A percentile compares a stretch with the other conserved stretches of the same genome.
Conservation (phyloP, 306 rosid genomes). For the Lathyrus tuberosus region DNA sequence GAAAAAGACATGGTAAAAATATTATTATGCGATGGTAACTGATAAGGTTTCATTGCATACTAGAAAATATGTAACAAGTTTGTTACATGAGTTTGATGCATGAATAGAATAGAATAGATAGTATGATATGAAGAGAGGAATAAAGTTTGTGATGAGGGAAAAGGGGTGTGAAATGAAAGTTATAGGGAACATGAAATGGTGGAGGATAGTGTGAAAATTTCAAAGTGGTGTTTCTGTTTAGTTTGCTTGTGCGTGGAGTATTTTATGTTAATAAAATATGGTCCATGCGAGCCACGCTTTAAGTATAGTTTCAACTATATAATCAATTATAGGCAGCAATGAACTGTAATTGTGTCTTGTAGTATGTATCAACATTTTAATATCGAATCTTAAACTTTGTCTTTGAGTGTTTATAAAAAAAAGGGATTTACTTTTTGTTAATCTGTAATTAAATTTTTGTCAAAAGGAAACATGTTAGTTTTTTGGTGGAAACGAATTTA, state of each 20-base stretch:
- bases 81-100: not conserved
- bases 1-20: conserved; percentile 34
- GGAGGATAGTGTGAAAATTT: not conserved
- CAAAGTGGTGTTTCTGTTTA: not conserved
- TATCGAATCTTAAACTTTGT: too few relatives aligned
- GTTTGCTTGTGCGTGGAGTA: not conserved
- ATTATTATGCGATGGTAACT: not conserved
- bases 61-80: not conserved
- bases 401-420: too few relatives aligned
- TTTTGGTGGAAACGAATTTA: too few relatives aligned
- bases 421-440: too few relatives aligned
- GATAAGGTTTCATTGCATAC: not conserved
- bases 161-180: not conserved
- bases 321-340: not conserved
- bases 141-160: not conserved
- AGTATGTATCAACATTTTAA: too few relatives aligned
- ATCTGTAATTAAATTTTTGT: too few relatives aligned
- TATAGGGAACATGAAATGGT: not conserved
- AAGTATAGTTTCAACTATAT: not conserved
- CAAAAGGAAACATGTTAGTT: too few relatives aligned
- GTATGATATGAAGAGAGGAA: not conserved
- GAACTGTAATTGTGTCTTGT: not conserved
- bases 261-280: not conserved
- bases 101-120: not conserved
- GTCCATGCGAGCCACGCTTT: not conserved